Evolutionary conservation across 345 rosid genomes (phyloP), one percentile per base, ranked within the genome.

Genomic region (Aethionema arabicum): DNA sequence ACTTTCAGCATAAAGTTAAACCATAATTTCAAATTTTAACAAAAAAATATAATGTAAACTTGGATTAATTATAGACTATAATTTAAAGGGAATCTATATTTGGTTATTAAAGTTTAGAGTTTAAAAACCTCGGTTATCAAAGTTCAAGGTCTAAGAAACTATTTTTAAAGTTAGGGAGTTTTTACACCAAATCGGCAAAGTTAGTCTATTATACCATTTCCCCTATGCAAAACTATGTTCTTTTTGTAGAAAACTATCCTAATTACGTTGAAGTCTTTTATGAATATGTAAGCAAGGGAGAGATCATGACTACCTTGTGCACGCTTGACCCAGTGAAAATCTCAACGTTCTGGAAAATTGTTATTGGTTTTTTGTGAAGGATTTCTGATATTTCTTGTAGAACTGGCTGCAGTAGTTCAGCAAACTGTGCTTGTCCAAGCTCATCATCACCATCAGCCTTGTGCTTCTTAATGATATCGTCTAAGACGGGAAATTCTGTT

Each of bases 401-500:
- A 69, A 91, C 72, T 38, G 80, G 81, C 71, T 85, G 98, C 35
- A 91, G 84, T 36, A 82, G 60, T 48, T 88, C 76, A 1, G 98
- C 96, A 71, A 91, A 91, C 69, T 91, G 98, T 64, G 95, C 83
- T 69, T 87, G 95, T 45, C 98, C 98, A 52, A 91, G 68, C 51
- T 83, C 85, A 68, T 71, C 90, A 37, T 79, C 77, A 29, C 82
- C 96, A 63, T 85, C 91, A 29, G 82, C 93, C 65, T 82, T 82
- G 50, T 86, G 84, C 65, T 84, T 91, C 77, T 83, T 80, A 57
- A 91, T 75, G 63, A 91, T 86, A 41, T 79, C 85, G 66, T 86
- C 78, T 65, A 91, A 59, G 52, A 52, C 48, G 47, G 86, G 85
- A 63, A 81, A 78, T 31, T 84, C 95, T 90, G 93, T 53, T 66